These are phyloP conservation scores for Mucor piriformis DNA, from an alignment of 371 early-diverging fungal species.

Conservation along the genomic window DNA sequence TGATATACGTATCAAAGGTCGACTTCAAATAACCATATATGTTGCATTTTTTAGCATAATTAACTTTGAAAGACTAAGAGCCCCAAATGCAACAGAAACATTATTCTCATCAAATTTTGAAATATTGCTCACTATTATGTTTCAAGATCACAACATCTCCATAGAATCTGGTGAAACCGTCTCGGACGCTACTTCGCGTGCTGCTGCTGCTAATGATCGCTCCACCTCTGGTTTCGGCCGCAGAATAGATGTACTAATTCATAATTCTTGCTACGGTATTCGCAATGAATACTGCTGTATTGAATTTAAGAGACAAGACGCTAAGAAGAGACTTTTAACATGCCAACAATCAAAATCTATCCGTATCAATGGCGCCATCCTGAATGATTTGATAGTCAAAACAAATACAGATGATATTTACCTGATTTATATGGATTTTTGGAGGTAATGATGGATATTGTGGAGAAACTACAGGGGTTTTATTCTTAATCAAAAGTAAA, in stretches of 20 bases:
- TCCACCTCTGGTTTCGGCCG: conserved; percentile 20
- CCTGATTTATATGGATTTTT: conserved; percentile 26
- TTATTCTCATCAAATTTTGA: conserved; percentile 18
- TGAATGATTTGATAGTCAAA: conserved; percentile 16
- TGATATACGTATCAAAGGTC: conserved; percentile 15
- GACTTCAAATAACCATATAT: conserved; percentile 9
- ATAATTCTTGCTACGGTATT: conserved; percentile 17
- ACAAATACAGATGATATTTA: conserved; percentile 21
- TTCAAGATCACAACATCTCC: conserved; percentile 18
- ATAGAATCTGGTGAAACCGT: conserved; percentile 20
- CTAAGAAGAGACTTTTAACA: conserved; percentile 14
- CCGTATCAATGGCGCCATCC: conserved; percentile 23
- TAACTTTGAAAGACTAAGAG: conserved; percentile 16
- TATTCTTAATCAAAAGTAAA: no score
- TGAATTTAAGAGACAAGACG: conserved; percentile 19
- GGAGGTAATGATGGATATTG: conserved; percentile 17
- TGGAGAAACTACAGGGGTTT: no score
- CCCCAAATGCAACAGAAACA: conserved; percentile 14
- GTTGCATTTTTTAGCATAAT: conserved; percentile 16
- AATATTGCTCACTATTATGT: conserved; percentile 18
- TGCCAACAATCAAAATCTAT: conserved; percentile 21
- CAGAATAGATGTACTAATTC: conserved; percentile 17
- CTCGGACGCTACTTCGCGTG: conserved; percentile 14
- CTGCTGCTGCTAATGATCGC: conserved; percentile 17
- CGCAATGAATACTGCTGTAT: conserved; percentile 20